Evolutionary conservation across 2,329 filamentous ascomycete species (phyloP), one percentile per base, ranked within the genome.

Genomic region (Aspergillus pseudoglaucus): DNA sequence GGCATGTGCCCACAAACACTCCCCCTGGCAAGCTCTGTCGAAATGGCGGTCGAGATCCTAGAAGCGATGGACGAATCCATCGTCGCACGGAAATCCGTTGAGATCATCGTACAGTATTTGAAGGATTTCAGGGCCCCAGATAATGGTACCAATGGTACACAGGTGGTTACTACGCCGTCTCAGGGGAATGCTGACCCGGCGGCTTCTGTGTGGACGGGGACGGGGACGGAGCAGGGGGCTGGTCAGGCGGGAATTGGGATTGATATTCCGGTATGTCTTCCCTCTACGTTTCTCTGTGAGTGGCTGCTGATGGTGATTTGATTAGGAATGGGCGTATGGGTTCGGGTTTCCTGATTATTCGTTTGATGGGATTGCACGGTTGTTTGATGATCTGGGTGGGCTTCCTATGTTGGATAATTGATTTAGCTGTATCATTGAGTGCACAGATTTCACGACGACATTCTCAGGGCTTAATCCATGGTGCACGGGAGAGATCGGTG

Each of bases 41-140:
- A 71, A 47, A 68, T 67, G 54, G 62, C 68, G 0, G 59, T 73
- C 9, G 60, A 67, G 39, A 66, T 71, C 14, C 58, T 73, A 5
- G 67, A 71, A 50, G 63, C 67, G 4, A 72, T 72, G 68, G 66
- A 71, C 33, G 70, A 73, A 45, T 68, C 62, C 3, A 57, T 67
- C 35, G 68, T 72, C 12, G 68, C 69, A 1, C 59, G 60, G 14
- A 70, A 68, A 42, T 70, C 67, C 3, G 66, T 65, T 3, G 65
- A 66, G 32, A 64, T 68, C 12, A 65, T 68, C 44, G 58, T 59
- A 18, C 62, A 62, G 27, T 65, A 65, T 35, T 50, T 67, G 8
- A 47, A 55, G 25, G 62, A 65, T n/a, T 64, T 64, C 44, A 50
- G 54, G 44, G 52, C 52, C 7, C 47, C 54, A 41, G 22, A 25